Conservation (phyloP, 768 basidiomycete genomes). For the Tremella fuciformis region DNA sequence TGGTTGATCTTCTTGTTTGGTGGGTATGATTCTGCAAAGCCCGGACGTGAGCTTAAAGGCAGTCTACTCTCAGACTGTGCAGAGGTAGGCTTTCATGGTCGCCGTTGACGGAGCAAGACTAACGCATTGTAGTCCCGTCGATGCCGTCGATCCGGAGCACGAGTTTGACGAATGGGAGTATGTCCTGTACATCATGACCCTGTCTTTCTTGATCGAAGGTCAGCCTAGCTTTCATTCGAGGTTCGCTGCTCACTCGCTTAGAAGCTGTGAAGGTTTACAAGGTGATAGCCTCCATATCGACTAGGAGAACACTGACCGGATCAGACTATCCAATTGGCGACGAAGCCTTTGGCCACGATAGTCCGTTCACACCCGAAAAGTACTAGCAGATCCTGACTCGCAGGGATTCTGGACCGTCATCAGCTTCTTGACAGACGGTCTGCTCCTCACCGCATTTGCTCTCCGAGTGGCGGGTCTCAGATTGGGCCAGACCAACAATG, state of each 20-base stretch:
- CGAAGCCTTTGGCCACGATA: conserved; percentile 59
- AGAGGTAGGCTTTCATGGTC: conserved; percentile 23
- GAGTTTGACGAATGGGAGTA: conserved; percentile 77
- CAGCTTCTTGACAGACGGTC: conserved; percentile 67
- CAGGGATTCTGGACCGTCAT: conserved; percentile 53
- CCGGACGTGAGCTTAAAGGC: conserved; percentile 1
- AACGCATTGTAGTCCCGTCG: conserved; percentile 70
- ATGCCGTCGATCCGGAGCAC: conserved; percentile 62
- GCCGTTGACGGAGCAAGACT: conserved; percentile 58
- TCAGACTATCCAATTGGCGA: conserved; percentile 67
- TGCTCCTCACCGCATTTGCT: conserved; percentile 70
- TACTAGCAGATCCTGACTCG: background rate
- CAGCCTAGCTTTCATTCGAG: conserved; percentile 22
- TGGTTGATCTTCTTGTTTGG: conserved; percentile 38
- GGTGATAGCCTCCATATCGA: conserved; percentile 51
- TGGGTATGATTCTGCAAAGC: conserved; percentile 9
- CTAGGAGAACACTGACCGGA: conserved; percentile 10
- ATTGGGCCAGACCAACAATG: conserved; percentile 48
- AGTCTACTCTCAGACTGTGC: conserved; percentile 48
- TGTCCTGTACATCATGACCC: conserved; percentile 70
- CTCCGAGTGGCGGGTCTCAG: conserved; percentile 65
- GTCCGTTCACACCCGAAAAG: conserved; percentile 57
- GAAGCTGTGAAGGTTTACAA: conserved; percentile 57
- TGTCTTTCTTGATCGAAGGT: conserved; percentile 81
- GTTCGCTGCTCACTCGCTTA: conserved; percentile 12